Evolutionary conservation across 805 yeast species (phyloP).

Genomic region (Metschnikowia reukaufii): DNA sequence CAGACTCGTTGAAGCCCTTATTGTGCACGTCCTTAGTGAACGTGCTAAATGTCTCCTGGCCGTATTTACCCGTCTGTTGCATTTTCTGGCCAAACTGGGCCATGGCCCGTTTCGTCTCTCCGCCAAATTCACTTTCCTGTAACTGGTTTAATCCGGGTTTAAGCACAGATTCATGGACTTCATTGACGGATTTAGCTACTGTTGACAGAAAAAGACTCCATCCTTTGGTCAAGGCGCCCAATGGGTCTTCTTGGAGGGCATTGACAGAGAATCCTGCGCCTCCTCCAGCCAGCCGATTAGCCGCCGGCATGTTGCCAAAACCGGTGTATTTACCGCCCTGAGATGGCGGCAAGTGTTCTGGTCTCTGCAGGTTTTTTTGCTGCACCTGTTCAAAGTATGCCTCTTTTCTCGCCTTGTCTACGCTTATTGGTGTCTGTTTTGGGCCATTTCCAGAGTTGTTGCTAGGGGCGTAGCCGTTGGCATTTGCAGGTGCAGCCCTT

Average conservation of each 20-base stretch:
- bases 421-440: conserved; percentile 30
- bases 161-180: conserved; percentile 84
- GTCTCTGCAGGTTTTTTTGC: conserved; percentile 64
- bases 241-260: conserved; percentile 75
- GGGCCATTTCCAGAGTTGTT: background rate
- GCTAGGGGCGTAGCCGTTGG: conserved; percentile 17
- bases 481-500: background rate
- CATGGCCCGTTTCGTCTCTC: conserved; percentile 89
- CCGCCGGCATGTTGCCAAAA: conserved; percentile 76
- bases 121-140: conserved; percentile 71
- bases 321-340: conserved; percentile 94
- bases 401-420: conserved; percentile 63
- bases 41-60: conserved; percentile 63
- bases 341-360: conserved; percentile 82
- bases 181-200: conserved; percentile 77
- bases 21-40: conserved; percentile 50
- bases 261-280: conserved; percentile 60
- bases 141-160: conserved; percentile 87
- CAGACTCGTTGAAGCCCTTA: conserved; percentile 36
- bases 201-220: conserved; percentile 93
- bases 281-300: conserved; percentile 32
- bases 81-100: conserved; percentile 93
- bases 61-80: conserved; percentile 80
- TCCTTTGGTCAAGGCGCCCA: conserved; percentile 88
- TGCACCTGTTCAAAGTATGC: conserved; percentile 81